Base-by-base conservation (phyloP, 352 stramenopile species). In the Phytophthora sojae region DNA sequence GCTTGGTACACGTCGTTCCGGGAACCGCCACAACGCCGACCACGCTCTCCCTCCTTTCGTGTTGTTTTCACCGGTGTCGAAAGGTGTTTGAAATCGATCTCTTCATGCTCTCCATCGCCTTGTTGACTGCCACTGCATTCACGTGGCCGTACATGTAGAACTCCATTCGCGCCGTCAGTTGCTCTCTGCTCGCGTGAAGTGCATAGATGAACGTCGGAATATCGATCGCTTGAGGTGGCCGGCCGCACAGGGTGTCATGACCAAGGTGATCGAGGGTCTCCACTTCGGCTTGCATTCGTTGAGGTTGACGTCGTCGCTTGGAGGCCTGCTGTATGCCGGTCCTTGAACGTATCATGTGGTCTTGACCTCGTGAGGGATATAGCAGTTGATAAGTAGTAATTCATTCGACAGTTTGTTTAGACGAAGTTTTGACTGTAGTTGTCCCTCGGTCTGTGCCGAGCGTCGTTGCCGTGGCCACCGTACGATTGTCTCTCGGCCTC, bases 381-480 rank as follows among this genome's bases (percentile, higher is more conserved):
- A 47, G 14, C 32, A 45, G 9, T 49, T 61, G 30, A 66, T 58
- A 61, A 19, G 39, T 47, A 53, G 56, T 57, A 67, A 61, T 62
- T 57, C 52, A 47, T 49, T 67, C 57, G 57, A 52, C 32, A 58
- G 51, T 63, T 32, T 32, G 29, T 32, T 32, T 73, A 86, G 21
- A 88, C 80, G 59, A 88, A 83, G 32, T 88, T 85, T 49, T 83
- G 74, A 56, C 75, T 74, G 77, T 88, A 88, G 53, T 82, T 79
- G 51, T 70, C 73, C 45, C 79, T 76, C 25, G 72, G 71, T 47
- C 58, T 52, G 42, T 63, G 53, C 2, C 23, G 47, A 29, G 60
- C 51, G 8, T 73, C 66, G 35, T 73, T 68, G 23, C 25, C 57
- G 44, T 21, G 15, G n/a, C 45, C 45, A 39, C 57, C 19, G 15